These are phyloP conservation scores for Cryphonectria naterciae DNA, from an alignment of 2,329 filamentous ascomycete genomes.

Conservation along the genomic window DNA sequence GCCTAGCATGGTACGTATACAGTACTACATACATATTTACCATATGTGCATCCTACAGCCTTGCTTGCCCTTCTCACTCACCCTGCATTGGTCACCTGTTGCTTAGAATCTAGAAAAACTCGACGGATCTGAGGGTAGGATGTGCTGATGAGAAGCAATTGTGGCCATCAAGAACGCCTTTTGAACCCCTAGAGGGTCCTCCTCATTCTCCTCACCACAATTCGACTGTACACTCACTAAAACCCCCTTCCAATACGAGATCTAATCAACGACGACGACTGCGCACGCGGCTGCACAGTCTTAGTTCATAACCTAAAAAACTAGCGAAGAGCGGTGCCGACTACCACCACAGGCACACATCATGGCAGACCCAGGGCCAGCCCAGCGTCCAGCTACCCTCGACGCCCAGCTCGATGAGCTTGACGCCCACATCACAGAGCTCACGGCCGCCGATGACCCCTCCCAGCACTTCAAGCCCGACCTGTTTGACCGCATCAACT, in stretches of 20 bases:
- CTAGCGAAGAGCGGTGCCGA: neutral
- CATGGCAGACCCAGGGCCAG: conserved; percentile 21
- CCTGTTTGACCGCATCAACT: conserved; percentile 52
- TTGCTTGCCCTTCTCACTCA: neutral
- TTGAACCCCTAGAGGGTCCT: neutral
- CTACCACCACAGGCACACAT: neutral
- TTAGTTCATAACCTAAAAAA: neutral
- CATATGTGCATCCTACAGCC: neutral
- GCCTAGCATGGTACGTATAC: neutral
- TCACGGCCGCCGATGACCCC: conserved; percentile 46
- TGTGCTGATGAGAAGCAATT: neutral
- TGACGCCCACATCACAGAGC: conserved; percentile 55
- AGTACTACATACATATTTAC: neutral
- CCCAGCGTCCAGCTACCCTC: conserved; percentile 8
- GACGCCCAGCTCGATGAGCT: conserved; percentile 51
- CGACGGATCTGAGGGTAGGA: neutral
- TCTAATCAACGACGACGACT: neutral
- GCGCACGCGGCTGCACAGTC: neutral
- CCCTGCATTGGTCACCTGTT: neutral
- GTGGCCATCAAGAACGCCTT: neutral
- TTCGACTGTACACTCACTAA: neutral
- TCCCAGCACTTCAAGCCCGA: conserved; percentile 48
- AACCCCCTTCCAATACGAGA: neutral
- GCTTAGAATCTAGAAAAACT: neutral
- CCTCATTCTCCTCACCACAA: too few relatives aligned